These are phyloP conservation scores for Talaromyces rugulosus DNA, from an alignment of 2,329 filamentous ascomycete species.

Conservation along the genomic window DNA sequence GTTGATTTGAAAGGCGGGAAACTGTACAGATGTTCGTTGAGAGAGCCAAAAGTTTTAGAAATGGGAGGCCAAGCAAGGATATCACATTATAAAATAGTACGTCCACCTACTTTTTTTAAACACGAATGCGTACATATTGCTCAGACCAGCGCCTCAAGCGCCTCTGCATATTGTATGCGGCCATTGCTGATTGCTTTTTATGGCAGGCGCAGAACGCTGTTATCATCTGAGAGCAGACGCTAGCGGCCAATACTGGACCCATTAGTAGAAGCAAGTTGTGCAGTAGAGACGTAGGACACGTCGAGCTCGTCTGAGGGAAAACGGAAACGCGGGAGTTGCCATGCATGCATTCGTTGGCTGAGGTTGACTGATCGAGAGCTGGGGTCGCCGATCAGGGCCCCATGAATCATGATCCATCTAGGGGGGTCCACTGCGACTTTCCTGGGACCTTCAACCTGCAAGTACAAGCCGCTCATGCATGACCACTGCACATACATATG, in stretches of 20 bases:
- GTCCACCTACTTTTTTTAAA: not conserved
- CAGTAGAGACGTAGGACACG: not conserved
- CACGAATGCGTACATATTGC: not conserved
- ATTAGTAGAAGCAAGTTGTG: not conserved
- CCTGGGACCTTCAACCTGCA: not conserved
- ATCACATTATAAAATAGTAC: not conserved
- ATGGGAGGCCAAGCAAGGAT: not conserved
- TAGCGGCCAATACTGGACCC: not conserved
- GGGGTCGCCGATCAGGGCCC: not conserved
- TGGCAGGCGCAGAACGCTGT: not conserved
- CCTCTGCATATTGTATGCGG: not conserved
- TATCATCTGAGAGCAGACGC: not conserved
- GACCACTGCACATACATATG: not conserved
- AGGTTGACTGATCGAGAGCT: not conserved
- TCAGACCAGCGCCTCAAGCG: not conserved
- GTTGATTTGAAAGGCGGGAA: not conserved
- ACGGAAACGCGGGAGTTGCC: not conserved
- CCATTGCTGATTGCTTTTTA: not conserved
- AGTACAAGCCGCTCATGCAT: not conserved
- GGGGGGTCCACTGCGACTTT: not conserved
- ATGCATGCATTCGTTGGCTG: not conserved
- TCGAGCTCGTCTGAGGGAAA: not conserved
- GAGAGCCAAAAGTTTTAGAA: not conserved
- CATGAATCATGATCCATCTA: not conserved
- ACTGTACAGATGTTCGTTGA: not conserved